Evolutionary conservation across 352 stramenopile species (phyloP).

Genomic region (Hyaloperonospora arabidopsidis): DNA sequence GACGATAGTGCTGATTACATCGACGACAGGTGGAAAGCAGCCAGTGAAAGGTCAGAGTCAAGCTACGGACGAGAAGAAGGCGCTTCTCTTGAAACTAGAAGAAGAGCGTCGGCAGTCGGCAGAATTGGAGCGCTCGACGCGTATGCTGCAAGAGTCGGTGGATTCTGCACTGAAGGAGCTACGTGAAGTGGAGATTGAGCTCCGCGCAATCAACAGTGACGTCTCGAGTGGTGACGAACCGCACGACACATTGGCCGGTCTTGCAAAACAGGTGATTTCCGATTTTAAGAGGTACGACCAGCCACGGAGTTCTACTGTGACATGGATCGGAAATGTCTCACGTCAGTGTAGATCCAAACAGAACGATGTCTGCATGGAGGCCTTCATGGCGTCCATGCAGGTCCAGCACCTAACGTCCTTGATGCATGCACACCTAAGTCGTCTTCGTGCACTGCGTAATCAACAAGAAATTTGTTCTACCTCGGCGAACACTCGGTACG

Average conservation of each 20-base stretch:
- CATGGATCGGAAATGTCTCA: not conserved
- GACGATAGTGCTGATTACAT: slow-evolving; percentile 2
- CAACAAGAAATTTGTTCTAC: slow-evolving; percentile 1
- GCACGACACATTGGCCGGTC: slow-evolving; percentile 9
- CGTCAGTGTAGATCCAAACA: slow-evolving; percentile 1
- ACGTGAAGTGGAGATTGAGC: slow-evolving; percentile 14
- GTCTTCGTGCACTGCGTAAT: slow-evolving; percentile 10
- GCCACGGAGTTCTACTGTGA: not conserved
- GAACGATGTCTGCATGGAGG: slow-evolving; percentile 8
- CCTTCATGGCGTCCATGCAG: slow-evolving; percentile 13
- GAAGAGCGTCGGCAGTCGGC: slow-evolving; percentile 9
- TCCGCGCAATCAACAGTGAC: slow-evolving; percentile 8
- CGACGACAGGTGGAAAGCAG: not conserved
- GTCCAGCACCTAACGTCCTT: slow-evolving; percentile 11
- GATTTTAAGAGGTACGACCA: slow-evolving; percentile 13
- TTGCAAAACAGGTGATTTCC: slow-evolving; percentile 9
- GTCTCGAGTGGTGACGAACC: slow-evolving; percentile 4
- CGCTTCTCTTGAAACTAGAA: slow-evolving; percentile 10
- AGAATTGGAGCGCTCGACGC: slow-evolving; percentile 1
- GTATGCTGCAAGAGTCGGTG: slow-evolving; percentile 9
- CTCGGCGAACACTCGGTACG: slow-evolving; percentile 7
- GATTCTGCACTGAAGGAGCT: slow-evolving; percentile 15
- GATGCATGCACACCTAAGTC: slow-evolving; percentile 9
- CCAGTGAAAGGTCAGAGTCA: not conserved
- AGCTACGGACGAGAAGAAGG: slow-evolving; percentile 8